Conservation (phyloP, 345 rosid species). For the Physaria fendleri region DNA sequence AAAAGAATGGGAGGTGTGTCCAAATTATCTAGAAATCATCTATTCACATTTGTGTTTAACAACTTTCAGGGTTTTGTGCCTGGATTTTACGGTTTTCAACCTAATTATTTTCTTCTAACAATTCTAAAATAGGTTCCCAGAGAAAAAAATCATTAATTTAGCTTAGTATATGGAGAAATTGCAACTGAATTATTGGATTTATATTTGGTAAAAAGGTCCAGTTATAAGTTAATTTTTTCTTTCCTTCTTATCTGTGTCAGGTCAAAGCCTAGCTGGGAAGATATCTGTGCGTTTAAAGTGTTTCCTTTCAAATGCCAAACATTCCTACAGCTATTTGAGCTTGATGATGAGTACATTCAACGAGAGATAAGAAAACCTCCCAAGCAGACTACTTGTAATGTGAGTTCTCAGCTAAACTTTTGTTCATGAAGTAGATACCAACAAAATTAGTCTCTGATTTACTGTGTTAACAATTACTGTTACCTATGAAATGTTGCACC, state of each 20-base stretch:
- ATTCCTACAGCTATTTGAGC: slow-evolving; percentile 68
- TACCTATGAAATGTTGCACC: not conserved
- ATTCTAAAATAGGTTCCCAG: not conserved
- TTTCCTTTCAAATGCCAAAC: slow-evolving; percentile 73
- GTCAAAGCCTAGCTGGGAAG: slow-evolving; percentile 55
- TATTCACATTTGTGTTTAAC: not conserved
- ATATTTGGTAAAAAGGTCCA: not conserved
- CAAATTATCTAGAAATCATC: not conserved
- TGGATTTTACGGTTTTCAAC: not conserved
- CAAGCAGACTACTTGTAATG: slow-evolving; percentile 51
- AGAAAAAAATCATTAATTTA: not conserved
- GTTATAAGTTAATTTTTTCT: not conserved
- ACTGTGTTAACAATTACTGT: not conserved
- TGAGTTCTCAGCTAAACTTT: slow-evolving; percentile 33
- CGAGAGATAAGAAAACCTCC: slow-evolving; percentile 77
- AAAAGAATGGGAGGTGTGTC: not conserved
- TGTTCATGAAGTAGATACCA: not conserved
- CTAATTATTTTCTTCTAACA: not conserved
- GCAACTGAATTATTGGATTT: not conserved
- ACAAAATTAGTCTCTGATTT: not conserved
- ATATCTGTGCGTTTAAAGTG: slow-evolving; percentile 64
- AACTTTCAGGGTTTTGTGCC: not conserved
- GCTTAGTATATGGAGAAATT: not conserved
- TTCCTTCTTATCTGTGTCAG: slow-evolving; percentile 30
- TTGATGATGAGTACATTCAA: slow-evolving; percentile 73